phyloP scores from a whole-genome alignment of 176 grass and related monocot genomes.

The Oryza rufipogon region DNA sequence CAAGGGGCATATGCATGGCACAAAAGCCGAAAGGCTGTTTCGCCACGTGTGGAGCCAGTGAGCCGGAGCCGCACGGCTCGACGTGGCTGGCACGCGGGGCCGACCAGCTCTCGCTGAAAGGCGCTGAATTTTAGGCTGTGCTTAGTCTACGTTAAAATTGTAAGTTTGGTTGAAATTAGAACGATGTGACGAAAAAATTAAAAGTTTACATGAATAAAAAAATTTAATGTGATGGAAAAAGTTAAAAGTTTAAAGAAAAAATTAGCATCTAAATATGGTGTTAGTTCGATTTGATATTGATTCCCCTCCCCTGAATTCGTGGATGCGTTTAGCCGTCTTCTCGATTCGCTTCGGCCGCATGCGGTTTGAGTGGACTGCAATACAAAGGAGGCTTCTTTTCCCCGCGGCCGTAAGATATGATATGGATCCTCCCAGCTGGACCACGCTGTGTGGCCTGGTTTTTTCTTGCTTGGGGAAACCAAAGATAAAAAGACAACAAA shows the following conservation, averaged over 20 bases:
- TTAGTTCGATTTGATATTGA: background rate
- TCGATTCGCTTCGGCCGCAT: background rate
- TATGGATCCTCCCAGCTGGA: constrained; percentile 10
- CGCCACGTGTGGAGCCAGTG: background rate
- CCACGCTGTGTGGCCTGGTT: background rate
- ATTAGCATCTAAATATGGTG: too few relatives aligned
- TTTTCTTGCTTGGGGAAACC: too few relatives aligned
- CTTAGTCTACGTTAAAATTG: too few relatives aligned
- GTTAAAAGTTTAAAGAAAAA: too few relatives aligned
- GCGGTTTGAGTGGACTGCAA: background rate
- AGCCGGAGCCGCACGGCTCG: background rate
- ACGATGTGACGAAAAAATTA: too few relatives aligned
- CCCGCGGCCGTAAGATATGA: background rate
- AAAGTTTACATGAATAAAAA: too few relatives aligned
- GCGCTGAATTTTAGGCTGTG: too few relatives aligned
- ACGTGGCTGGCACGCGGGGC: background rate
- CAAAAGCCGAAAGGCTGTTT: background rate
- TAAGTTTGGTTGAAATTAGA: too few relatives aligned
- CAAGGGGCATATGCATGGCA: background rate
- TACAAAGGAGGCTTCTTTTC: constrained; percentile 31
- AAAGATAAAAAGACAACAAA: too few relatives aligned
- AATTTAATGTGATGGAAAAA: too few relatives aligned
- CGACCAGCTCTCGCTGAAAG: background rate
- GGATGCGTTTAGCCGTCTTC: background rate
- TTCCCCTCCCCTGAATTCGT: background rate